Base-by-base conservation (phyloP, 1,139 yeast genomes). In the Blastobotrys capitulatus region DNA sequence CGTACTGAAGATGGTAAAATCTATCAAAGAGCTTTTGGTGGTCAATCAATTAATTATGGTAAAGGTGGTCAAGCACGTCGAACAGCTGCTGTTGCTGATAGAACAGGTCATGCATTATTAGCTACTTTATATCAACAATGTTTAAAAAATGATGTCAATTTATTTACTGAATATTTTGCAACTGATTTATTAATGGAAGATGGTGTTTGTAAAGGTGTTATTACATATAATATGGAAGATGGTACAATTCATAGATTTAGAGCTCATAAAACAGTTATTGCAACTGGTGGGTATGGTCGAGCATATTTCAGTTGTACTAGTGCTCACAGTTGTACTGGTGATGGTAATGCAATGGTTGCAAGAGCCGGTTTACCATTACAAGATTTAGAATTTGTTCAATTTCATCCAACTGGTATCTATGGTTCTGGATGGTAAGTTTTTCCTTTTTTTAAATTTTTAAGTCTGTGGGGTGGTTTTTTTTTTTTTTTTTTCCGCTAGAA, bases 281-380 rank as follows among this genome's bases (percentile, higher is more conserved):
- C 98, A 62, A 92, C 98, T 57, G 98, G 98, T 76, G 98, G 98
- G 53, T 92, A 87, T 72, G 98, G 98, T 57, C 85, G 98, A 74
- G 90, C 97, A 57, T 92, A 90, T 78, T 94, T 94, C 81, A 87
- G 96, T 22, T 90, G 97, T 78, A 92, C 98, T 57, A 89, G 97
- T 55, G 98, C 97, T 51, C 98, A 92, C 77, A 92, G 98, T 55
- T 92, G 98, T 80, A 92, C 98, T 54, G 98, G 98, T 77, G 98
- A 92, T 72, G 98, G 98, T 71, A 82, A 78, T 68, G 98, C 97
- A 62, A 92, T 92, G 97, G 97, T 88, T 55, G 76, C 97, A 49
- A 84, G 98, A 74, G 98, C 98, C 52, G 98, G 98, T 54, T 82
- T 90, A 71, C 98, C 98, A 52, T 78, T 90, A 67, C 96, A 92